Evolutionary conservation across 106 monocot genomes (phyloP), one percentile per base, ranked within the genome.

Genomic region (Dendrobium catenatum): DNA sequence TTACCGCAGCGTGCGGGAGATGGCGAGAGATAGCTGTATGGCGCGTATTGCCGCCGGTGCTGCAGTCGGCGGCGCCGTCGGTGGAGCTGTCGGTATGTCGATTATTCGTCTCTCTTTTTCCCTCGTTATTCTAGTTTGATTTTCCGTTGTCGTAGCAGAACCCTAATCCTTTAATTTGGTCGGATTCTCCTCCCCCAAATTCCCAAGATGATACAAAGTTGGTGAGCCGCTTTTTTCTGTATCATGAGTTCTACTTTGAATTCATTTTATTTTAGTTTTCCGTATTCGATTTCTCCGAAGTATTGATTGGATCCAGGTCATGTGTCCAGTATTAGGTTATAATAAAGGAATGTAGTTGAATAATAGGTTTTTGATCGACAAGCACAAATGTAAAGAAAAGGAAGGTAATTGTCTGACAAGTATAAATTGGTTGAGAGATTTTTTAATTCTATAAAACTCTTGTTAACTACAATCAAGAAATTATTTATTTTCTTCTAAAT

Each of bases 31-130:
- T 82, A 89, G 94, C 85, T 98, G 97, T 79, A 82, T 94, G 73
- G 84, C 94, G 51, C 97, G 97, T 70, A 81, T 98, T 76, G 81
- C 89, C 37, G 89, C 91, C 29, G 97, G 97, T 13, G 91, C 82
- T 70, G 94, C 94, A 9, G 75, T 98, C 46, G 97, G 97, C 41
- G 91, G 92, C 58, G 94, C 97, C 26, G 93, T 98, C 41, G 97
- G 97, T 27, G 97, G 94, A 43, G 97, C 97, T 20, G 94, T 95
- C 40, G 97, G 97, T 98, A 82, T 58, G 49, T 8, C 4, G 46
- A 24, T 47, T 42, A 27, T 76, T 48, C 20, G 19, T 47, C 47
- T 48, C 11, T 26, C 5, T 4, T 24, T 2, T 49, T 76, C 76
- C 13, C 3, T 49, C 27, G 2, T 26, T 74, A 74, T 18, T 15